Conservation (phyloP, 1,284 basidiomycete genomes). For the Clitocybe nebularis region DNA sequence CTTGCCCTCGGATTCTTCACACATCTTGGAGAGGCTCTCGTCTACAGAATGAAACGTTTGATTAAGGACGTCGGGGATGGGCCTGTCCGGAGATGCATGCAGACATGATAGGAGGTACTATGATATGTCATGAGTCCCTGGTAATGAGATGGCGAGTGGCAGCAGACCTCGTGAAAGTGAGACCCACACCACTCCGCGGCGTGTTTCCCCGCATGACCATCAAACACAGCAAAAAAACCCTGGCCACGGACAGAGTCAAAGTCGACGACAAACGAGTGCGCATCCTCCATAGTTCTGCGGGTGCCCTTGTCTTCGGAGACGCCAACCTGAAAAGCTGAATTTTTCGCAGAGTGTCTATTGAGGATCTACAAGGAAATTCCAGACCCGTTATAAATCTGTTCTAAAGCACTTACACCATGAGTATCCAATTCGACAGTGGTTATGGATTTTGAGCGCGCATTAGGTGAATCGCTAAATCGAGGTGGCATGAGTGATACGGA, state of each 20-base stretch:
- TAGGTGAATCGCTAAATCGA: slow-evolving; percentile 41
- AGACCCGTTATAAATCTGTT: slow-evolving; percentile 2
- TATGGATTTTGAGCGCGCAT: slow-evolving; percentile 75
- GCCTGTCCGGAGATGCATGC: slow-evolving; percentile 41
- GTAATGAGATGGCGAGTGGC: slow-evolving; percentile 9
- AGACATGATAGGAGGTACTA: slow-evolving; percentile 57
- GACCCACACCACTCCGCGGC: slow-evolving; percentile 98
- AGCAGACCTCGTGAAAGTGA: slow-evolving; percentile 87
- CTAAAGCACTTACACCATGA: slow-evolving; percentile 57
- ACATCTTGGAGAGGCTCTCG: slow-evolving; percentile 72
- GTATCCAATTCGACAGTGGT: slow-evolving; percentile 72
- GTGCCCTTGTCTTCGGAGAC: slow-evolving; percentile 91
- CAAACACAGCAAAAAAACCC: slow-evolving; percentile 97
- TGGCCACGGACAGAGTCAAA: slow-evolving; percentile 90
- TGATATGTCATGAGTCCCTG: slow-evolving; percentile 7
- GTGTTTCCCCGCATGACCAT: slow-evolving; percentile 98
- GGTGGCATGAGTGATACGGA: slow-evolving; percentile 22
- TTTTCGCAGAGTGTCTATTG: slow-evolving; percentile 55
- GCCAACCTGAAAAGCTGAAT: slow-evolving; percentile 75
- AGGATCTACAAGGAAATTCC: slow-evolving; percentile 37
- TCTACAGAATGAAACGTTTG: slow-evolving; percentile 94
- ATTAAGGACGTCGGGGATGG: slow-evolving; percentile 90
- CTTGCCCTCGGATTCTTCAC: slow-evolving; percentile 80
- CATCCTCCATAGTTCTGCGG: slow-evolving; percentile 95
- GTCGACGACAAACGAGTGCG: slow-evolving; percentile 94